Percentiles rank a stretch among this genome's conserved stretches.
Evolutionary conservation across 305 asterid species (phyloP).

Genomic region (Caryopteris hybrid): DNA sequence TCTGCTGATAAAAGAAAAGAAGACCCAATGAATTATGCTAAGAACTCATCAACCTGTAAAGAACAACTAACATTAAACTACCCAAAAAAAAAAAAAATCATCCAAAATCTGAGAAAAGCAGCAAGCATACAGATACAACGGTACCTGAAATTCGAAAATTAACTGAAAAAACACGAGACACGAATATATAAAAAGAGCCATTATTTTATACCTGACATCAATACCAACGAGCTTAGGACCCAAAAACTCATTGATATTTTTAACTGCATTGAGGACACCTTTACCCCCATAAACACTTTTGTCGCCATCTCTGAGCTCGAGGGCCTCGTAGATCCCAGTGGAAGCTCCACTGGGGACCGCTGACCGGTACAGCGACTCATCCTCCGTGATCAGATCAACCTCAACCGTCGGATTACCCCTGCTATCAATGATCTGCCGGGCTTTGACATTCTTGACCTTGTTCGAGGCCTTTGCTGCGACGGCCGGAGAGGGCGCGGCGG

Average conservation of each 20-base stretch:
- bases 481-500: constrained; percentile 45
- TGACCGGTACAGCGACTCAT: constrained; percentile 66
- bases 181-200: background rate
- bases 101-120: background rate
- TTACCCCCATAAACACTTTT: constrained; percentile 84
- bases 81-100: background rate
- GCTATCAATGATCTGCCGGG: constrained; percentile 95
- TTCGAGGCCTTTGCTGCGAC: constrained; percentile 34
- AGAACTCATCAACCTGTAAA: background rate
- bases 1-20: background rate
- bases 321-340: constrained; percentile 95
- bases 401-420: constrained; percentile 97
- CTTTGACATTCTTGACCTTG: constrained; percentile 64
- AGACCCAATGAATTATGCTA: background rate
- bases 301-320: constrained; percentile 92
- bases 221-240: constrained; percentile 86
- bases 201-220: constrained; percentile 68
- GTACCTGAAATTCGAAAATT: background rate
- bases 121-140: background rate
- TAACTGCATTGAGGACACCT: constrained; percentile 84
- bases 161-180: background rate
- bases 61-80: background rate
- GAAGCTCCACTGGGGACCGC: constrained; percentile 99
- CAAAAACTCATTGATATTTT: constrained; percentile 61
- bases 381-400: constrained; percentile 86